These are phyloP conservation scores for Alternaria gansuensis DNA, from an alignment of 2,329 filamentous ascomycete genomes.

Conservation along the genomic window DNA sequence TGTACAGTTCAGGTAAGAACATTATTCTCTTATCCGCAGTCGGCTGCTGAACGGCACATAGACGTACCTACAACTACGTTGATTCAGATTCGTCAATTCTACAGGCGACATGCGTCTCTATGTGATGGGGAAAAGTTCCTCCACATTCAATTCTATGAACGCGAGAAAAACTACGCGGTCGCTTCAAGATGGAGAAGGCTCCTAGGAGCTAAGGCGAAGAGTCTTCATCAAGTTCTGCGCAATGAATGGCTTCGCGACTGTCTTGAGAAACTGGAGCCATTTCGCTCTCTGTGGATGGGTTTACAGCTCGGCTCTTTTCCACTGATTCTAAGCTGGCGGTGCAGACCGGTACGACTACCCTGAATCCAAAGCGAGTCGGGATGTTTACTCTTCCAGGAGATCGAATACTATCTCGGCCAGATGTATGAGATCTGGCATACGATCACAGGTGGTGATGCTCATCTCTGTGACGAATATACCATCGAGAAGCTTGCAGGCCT, in stretches of 20 bases:
- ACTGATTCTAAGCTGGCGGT: constrained; percentile 23
- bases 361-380: background rate
- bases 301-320: constrained; percentile 23
- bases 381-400: constrained; percentile 18
- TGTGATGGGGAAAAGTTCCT: constrained; percentile 26
- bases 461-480: constrained; percentile 20
- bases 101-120: constrained; percentile 13
- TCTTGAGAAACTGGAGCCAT: constrained; percentile 24
- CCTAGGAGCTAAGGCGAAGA: constrained; percentile 22
- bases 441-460: constrained; percentile 12
- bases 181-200: constrained; percentile 11
- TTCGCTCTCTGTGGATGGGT: constrained; percentile 14
- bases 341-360: constrained; percentile 14
- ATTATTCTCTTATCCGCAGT: background rate
- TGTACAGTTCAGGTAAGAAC: constrained; percentile 22
- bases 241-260: constrained; percentile 21
- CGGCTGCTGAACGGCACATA: constrained; percentile 8
- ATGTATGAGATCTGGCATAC: constrained; percentile 20
- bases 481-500: constrained; percentile 18
- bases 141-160: constrained; percentile 21
- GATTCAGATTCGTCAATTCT: constrained; percentile 14
- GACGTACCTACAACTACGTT: constrained; percentile 8
- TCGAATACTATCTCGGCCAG: constrained; percentile 20
- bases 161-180: constrained; percentile 10
- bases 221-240: constrained; percentile 16